Base-by-base conservation (phyloP, 176 grass and related monocot species). In the Guadua angustifolia region DNA sequence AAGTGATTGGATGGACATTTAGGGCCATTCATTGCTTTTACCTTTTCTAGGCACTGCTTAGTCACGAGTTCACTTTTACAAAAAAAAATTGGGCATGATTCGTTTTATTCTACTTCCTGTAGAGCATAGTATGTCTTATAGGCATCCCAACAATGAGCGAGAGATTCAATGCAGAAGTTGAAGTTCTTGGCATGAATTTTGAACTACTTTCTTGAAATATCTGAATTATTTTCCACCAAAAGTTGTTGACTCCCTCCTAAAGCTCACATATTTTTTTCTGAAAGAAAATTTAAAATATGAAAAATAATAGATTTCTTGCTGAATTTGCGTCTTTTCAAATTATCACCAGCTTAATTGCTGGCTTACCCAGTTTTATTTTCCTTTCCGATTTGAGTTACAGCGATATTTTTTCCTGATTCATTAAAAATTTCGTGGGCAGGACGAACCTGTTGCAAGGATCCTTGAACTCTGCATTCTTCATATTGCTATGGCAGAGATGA, bases 401-500 rank as follows among this genome's bases (percentile, higher is more conserved):
- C 42, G 61, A 58, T 82, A 24, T n/a, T 8, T 26, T 56, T 58
- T 69, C 26, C n/a, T 83, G 25, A 52, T 47, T n/a, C 0, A 6
- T 63, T 66, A 36, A 75, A 87, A 46, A 40, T 78, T 78, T 22
- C 1, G 6, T 77, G 75, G 40, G 35, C 87, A 98, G 95, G 93
- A 92, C 75, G 93, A 98, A 43, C 88, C 95, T 58, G 73, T 87
- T 66, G 93, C 93, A 69, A 95, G 89, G 86, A 98, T 98, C 61
- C 83, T 98, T 81, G 95, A 98, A 79, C 80, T 98, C 25, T 98
- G 95, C 77, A 95, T 98, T 83, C 89, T 98, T 53, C 95, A 95
- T 91, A 92, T 95, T 87, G 89, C 95, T 72, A 98, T 98, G 95
- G 95, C 95, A 71, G 95, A 98, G 83, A 98, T 98, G 79, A 85